Conservation (phyloP, 2,329 filamentous ascomycete genomes). For the Aureobasidium sp. region DNA sequence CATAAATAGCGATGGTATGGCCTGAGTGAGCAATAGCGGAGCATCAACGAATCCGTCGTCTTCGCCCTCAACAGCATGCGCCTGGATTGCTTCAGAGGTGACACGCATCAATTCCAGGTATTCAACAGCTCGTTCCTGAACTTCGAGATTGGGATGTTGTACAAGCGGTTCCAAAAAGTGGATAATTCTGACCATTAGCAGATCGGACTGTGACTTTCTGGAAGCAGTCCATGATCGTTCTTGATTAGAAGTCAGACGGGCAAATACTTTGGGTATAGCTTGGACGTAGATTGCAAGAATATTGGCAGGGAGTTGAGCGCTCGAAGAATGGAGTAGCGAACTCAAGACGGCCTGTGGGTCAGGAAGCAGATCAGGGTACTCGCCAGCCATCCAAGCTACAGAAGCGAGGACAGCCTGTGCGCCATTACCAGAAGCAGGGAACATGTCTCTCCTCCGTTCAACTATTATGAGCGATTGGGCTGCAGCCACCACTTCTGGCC, state of each 20-base stretch:
- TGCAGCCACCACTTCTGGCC: constrained; percentile 70
- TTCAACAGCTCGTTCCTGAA: constrained; percentile 90
- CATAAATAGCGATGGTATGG: constrained; percentile 77
- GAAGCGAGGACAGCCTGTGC: constrained; percentile 61
- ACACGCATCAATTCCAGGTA: constrained; percentile 84
- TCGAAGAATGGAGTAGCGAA: constrained; percentile 62
- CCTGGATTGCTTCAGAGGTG: constrained; percentile 69
- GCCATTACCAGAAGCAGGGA: constrained; percentile 42
- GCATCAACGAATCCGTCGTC: constrained; percentile 64
- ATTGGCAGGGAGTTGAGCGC: constrained; percentile 49
- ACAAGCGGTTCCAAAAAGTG: constrained; percentile 72
- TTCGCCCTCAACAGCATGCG: constrained; percentile 49
- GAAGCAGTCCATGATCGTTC: constrained; percentile 61
- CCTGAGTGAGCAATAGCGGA: constrained; percentile 79
- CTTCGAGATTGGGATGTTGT: constrained; percentile 78
- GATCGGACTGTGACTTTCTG: constrained; percentile 63
- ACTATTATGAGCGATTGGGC: constrained; percentile 66
- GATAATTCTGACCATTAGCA: constrained; percentile 74
- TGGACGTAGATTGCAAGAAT: constrained; percentile 76
- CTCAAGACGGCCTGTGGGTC: constrained; percentile 65
- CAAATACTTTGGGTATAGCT: constrained; percentile 77
- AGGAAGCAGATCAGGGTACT: constrained; percentile 68
- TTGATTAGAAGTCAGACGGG: constrained; percentile 59
- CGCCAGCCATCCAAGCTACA: constrained; percentile 77
- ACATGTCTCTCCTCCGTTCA: constrained; percentile 51